phyloP scores from a whole-genome alignment of 768 basidiomycete species.

The Podaxis sp. region DNA sequence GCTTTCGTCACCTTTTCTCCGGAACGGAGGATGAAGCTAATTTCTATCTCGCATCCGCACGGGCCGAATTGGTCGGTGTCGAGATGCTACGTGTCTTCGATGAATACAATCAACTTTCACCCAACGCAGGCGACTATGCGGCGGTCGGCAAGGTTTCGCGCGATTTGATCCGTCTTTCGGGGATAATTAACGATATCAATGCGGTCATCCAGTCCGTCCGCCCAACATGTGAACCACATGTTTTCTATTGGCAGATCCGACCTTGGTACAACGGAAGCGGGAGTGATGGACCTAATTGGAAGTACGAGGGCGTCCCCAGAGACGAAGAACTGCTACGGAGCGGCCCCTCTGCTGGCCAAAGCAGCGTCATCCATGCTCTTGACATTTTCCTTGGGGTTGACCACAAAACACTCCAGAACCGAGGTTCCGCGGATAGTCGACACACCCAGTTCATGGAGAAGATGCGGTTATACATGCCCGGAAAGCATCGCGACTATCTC shows the following conservation, averaged over 20 bases:
- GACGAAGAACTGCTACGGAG: slow-evolving; percentile 62
- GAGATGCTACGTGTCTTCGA: slow-evolving; percentile 86
- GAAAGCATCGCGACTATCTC: slow-evolving; percentile 84
- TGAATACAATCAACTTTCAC: slow-evolving; percentile 70
- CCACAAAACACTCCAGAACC: slow-evolving; percentile 72
- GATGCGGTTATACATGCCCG: slow-evolving; percentile 96
- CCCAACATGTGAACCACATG: slow-evolving; percentile 73
- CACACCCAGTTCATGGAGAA: slow-evolving; percentile 86
- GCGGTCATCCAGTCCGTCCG: slow-evolving; percentile 68
- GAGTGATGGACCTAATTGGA: slow-evolving; percentile 60
- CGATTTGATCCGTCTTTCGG: slow-evolving; percentile 67
- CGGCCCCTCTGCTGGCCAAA: slow-evolving; percentile 95
- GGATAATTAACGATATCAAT: slow-evolving; percentile 71
- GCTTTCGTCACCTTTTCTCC: slow-evolving; percentile 75
- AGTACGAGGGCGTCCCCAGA: slow-evolving; percentile 74
- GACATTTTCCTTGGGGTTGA: slow-evolving; percentile 89
- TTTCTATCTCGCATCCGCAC: slow-evolving; percentile 85
- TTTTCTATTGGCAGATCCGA: slow-evolving; percentile 87
- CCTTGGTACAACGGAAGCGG: slow-evolving; percentile 93
- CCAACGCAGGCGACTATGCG: slow-evolving; percentile 60
- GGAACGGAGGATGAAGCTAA: slow-evolving; percentile 78
- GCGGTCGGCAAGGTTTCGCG: slow-evolving; percentile 65
- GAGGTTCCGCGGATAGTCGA: slow-evolving; percentile 56
- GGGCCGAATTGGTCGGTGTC: slow-evolving; percentile 82
- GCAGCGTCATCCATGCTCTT: slow-evolving; percentile 83